Evolutionary conservation across 2,329 filamentous ascomycete genomes (phyloP).

Genomic region (Annulohypoxylon truncatum): DNA sequence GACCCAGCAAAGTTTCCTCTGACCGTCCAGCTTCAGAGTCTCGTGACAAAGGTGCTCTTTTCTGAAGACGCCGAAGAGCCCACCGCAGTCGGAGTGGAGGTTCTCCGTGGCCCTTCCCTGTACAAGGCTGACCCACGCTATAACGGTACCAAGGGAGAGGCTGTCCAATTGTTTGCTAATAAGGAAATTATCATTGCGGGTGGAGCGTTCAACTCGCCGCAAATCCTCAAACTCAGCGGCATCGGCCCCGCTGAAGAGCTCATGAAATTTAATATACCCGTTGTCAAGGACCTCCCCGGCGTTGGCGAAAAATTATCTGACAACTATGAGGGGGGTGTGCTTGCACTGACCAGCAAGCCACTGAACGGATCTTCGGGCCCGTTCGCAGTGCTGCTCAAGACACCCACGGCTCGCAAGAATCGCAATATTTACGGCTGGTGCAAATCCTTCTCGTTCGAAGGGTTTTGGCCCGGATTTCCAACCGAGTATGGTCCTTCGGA

Average conservation of each 20-base stretch:
- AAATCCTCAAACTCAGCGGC: slow-evolving; percentile 64
- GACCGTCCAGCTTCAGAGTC: slow-evolving; percentile 49
- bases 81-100: slow-evolving; percentile 47
- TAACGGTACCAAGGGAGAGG: slow-evolving; percentile 48
- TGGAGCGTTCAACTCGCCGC: slow-evolving; percentile 63
- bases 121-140: slow-evolving; percentile 52
- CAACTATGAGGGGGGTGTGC: slow-evolving; percentile 53
- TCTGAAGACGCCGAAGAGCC: slow-evolving; percentile 41
- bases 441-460: slow-evolving; percentile 47
- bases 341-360: slow-evolving; percentile 43
- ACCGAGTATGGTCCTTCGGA: slow-evolving; percentile 47
- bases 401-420: slow-evolving; percentile 45
- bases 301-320: slow-evolving; percentile 65
- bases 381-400: slow-evolving; percentile 49
- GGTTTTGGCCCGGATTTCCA: slow-evolving; percentile 50
- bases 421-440: slow-evolving; percentile 50
- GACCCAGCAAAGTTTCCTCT: slow-evolving; percentile 58
- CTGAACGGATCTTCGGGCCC: slow-evolving; percentile 46
- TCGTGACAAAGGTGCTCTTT: slow-evolving; percentile 47
- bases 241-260: slow-evolving; percentile 59
- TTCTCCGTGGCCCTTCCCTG: slow-evolving; percentile 48
- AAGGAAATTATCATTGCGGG: slow-evolving; percentile 62
- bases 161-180: slow-evolving; percentile 43
- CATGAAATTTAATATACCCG: slow-evolving; percentile 56
- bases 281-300: slow-evolving; percentile 59